These are phyloP conservation scores for Rubus idaeus DNA, from an alignment of 306 rosid species.

Conservation along the genomic window DNA sequence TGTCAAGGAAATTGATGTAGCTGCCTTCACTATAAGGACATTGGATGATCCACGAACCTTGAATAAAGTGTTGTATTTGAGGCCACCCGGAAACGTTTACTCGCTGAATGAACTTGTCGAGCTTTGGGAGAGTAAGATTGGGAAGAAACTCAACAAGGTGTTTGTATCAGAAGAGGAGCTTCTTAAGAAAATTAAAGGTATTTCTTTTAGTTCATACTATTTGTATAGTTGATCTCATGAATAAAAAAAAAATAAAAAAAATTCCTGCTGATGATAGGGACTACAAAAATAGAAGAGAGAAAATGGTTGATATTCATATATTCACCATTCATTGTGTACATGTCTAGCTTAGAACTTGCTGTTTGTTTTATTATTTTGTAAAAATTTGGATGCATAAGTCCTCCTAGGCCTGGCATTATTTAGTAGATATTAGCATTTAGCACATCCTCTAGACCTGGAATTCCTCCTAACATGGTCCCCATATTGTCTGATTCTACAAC, in stretches of 20 bases:
- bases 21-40: slow-evolving; percentile 66
- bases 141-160: slow-evolving; percentile 58
- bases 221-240: neutral
- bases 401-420: too few relatives aligned
- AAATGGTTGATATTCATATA: slow-evolving; percentile 3
- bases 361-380: neutral
- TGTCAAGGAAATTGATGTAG: slow-evolving; percentile 68
- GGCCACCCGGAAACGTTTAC: slow-evolving; percentile 67
- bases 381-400: neutral
- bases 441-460: neutral
- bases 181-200: slow-evolving; percentile 65
- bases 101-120: slow-evolving; percentile 67
- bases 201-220: slow-evolving; percentile 2
- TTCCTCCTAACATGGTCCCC: neutral
- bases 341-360: neutral
- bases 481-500: neutral
- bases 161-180: slow-evolving; percentile 60
- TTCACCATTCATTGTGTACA: neutral
- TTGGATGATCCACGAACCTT: slow-evolving; percentile 70
- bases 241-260: neutral
- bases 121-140: slow-evolving; percentile 74
- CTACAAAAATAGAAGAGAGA: neutral
- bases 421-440: neutral
- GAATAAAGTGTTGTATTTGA: slow-evolving; percentile 63
- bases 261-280: neutral